Base-by-base conservation (phyloP, 2,329 filamentous ascomycete genomes). In the Xylariaceae sp. region DNA sequence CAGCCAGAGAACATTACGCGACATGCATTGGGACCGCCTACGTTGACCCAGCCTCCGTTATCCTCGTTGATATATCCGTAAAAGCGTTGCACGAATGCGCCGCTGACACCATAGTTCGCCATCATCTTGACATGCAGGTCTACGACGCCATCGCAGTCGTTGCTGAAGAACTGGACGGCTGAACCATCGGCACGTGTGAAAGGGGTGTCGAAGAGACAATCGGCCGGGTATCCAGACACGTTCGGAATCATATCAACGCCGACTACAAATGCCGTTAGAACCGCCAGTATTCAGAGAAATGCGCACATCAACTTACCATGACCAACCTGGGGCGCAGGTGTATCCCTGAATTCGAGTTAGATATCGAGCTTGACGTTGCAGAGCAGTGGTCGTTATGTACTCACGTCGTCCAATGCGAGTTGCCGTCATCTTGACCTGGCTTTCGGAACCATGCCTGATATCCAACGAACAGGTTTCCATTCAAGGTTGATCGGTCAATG, bases 371-470 rank as follows among this genome's bases (percentile, higher is more conserved):
- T 44, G 45, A 3, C 15, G 9, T 56, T 35, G 3, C 17, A 30
- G 37, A 17, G 23, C 35, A 54, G 30, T 18, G 17, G 30, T 11
- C 13, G 4, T n/a, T 1, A 5, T 30, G 15, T 45, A 44, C 63
- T 60, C 48, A 68, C 67, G 66, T 69, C 8, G 67, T 67, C 67
- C 67, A 69, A 59, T 68, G 67, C 15, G 66, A 68, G 49, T 68
- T 69, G 8, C 66, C 66, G 55, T 68, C 42, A 42, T 66, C 66
- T 39, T 67, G 66, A 2, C 52, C 8, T 4, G 67, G 67, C 37
- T 67, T 69, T 34, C 67, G 65, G 50, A 69, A 69, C 67, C 67
- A 69, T 23, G 63, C 67, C 55, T 68, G 67, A 39, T 68, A 69
- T 23, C 67, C 67, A 13, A 67, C 66, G 15, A 69, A 68, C 30